Base-by-base conservation (phyloP, 257 asterid genomes). In the Catharanthus roseus region DNA sequence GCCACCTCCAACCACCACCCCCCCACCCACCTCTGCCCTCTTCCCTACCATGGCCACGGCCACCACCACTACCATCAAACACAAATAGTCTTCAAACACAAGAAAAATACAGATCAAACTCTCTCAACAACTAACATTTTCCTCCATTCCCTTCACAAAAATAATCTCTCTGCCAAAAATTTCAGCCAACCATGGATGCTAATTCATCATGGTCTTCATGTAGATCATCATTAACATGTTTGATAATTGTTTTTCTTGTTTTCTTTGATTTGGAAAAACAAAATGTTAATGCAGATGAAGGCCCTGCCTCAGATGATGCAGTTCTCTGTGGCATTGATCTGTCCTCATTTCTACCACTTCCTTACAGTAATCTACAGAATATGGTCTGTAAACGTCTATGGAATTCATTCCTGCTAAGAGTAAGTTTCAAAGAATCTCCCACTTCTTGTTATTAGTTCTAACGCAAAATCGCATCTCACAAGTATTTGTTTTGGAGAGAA, bases 301-400 rank as follows among this genome's bases (percentile, higher is more conserved):
- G 69, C n/a, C 34, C 69, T 44, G 13, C 15, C 23, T 80, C 53
- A 11, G 77, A 65, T 62, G 83, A 57, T 77, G 75, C 67, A 23
- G 80, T 21, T 24, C 88, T 79, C 47, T 91, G 96, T 76, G 76
- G 73, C 81, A 73, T 51, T 21, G 93, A 89, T 81, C 89, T 91
- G 57, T 80, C 89, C 61, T 65, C 81, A 10, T 85, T 93, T 78
- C 93, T 89, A 57, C 96, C 99, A 26, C 88, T 88, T 63, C 98
- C 97, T 1, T 93, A 90, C 79, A 80, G 84, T 38, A 84, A 69
- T 72, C 68, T 86, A 38, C 86, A 92, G 26, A 41, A 86, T 47
- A 85, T 91, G 99, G 85, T 85, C 50, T 93, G 99, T 84, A 84
- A 75, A 78, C 90, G 92, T 57, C 85, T 91, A 10, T 93, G 98